These are phyloP conservation scores for Chlorella sp. DNA, from an alignment of 139 green algal genomes.

Conservation along the genomic window DNA sequence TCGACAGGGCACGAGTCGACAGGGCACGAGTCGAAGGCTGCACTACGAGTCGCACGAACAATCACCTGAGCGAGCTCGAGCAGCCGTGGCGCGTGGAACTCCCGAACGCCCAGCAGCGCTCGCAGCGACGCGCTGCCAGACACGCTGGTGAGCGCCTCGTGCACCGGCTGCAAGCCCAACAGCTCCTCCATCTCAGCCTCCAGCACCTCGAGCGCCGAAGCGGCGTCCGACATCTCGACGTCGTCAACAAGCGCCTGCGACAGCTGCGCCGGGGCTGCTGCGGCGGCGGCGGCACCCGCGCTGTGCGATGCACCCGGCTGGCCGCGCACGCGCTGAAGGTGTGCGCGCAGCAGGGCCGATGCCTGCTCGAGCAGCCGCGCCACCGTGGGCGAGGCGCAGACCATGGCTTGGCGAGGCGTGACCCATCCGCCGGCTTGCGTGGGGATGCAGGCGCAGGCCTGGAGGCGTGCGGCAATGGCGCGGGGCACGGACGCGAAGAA, in stretches of 20 bases:
- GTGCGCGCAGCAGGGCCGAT: background rate
- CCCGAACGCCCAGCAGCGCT: background rate
- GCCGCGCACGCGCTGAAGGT: too few relatives aligned
- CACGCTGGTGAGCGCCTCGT: background rate
- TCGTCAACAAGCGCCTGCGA: too few relatives aligned
- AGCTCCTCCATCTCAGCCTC: background rate
- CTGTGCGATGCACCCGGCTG: too few relatives aligned
- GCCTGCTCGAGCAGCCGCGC: background rate
- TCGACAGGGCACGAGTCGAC: too few relatives aligned
- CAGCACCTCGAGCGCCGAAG: too few relatives aligned
- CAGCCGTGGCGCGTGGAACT: background rate
- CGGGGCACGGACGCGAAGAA: slow-evolving; percentile 42
- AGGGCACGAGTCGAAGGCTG: too few relatives aligned
- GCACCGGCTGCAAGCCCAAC: background rate
- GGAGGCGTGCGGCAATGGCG: slow-evolving; percentile 22
- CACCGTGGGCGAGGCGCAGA: slow-evolving; percentile 13
- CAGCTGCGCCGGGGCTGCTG: too few relatives aligned
- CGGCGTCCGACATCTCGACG: too few relatives aligned
- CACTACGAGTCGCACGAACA: too few relatives aligned
- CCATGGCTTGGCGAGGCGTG: slow-evolving; percentile 18
- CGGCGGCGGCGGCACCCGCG: too few relatives aligned
- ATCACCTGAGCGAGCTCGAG: background rate
- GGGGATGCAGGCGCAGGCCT: slow-evolving; percentile 30
- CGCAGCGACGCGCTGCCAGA: background rate
- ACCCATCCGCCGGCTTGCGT: slow-evolving; percentile 30